Base-by-base conservation (phyloP, 2,329 filamentous ascomycete genomes). In the Diaporthe citriasiana region DNA sequence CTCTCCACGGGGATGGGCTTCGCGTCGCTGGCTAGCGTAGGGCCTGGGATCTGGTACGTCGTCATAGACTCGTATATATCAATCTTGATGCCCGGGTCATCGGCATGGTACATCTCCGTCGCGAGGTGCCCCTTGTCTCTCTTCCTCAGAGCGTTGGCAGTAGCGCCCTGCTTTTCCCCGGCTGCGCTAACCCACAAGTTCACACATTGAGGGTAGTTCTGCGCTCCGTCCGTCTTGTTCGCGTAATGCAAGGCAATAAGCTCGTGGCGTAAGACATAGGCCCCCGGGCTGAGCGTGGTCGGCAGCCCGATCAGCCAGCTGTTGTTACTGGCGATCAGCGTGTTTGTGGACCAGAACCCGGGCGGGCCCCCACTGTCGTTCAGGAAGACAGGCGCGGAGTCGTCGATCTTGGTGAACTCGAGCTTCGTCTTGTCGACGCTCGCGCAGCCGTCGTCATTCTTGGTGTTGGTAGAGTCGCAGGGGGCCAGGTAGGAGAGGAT, bases 231-330 rank as follows among this genome's bases (percentile, higher is more conserved):
- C 22, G 47, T 60, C 56, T 71, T 33, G n/a, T 66, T 76, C 13
- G 80, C 80, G 35, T 76, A 81, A 55, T 81, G 80, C 73, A 81
- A 70, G 27, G 84, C 88, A 73, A 87, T 85, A 59, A 85, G 83
- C 79, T 90, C 89, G 77, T 90, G 87, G 3, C 89, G 83, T 42
- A 90, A 78, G 42, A 90, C 86, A 76, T 90, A 90, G 75, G 86
- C 83, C 1, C 88, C 88, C 0, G 85, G 76, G 4, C 77, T 80
- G 57, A 88, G 80, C 27, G 83, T 79, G 0, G 76, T 68, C 19
- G 87, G 87, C 56, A 89, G 82, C 7, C 81, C 84, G 33, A 86
- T 81, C 38, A 83, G 83, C 85, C 86, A 89, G 77, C 83, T 87
- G 80, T 87, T 87, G 82, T 89, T 89, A 78, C 86, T 85, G 70